phyloP scores from a whole-genome alignment of 805 yeast species.

The Cyberlindnera subsufficiens region DNA sequence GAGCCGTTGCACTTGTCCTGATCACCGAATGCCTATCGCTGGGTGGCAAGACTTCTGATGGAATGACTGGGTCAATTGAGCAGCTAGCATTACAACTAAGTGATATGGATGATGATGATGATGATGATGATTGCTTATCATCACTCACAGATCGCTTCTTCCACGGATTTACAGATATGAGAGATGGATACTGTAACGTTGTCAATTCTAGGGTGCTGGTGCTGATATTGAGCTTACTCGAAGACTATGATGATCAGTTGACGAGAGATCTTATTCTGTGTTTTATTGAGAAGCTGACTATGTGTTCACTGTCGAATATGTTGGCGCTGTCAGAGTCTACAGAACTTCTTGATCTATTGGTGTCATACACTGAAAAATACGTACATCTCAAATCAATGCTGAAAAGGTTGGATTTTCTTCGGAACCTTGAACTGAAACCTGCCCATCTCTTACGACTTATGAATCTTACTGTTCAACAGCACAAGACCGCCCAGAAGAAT shows the following conservation, averaged over 20 bases:
- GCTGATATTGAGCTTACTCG: background rate
- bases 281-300: background rate
- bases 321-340: background rate
- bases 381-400: background rate
- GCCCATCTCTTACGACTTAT: conserved; percentile 6
- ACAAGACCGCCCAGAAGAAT: background rate
- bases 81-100: background rate
- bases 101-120: background rate
- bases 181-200: background rate
- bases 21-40: too few relatives aligned
- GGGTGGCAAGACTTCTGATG: background rate
- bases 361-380: background rate
- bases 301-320: background rate
- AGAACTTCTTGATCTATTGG: background rate
- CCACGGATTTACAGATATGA: background rate
- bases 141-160: background rate
- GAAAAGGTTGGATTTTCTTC: background rate
- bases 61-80: background rate
- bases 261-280: background rate
- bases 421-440: conserved; percentile 2
- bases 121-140: background rate
- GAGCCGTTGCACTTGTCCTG: too few relatives aligned
- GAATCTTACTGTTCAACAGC: background rate
- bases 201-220: background rate
- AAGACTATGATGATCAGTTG: background rate